phyloP scores from a whole-genome alignment of 805 yeast species.

The Metschnikowia santaceciliae region DNA sequence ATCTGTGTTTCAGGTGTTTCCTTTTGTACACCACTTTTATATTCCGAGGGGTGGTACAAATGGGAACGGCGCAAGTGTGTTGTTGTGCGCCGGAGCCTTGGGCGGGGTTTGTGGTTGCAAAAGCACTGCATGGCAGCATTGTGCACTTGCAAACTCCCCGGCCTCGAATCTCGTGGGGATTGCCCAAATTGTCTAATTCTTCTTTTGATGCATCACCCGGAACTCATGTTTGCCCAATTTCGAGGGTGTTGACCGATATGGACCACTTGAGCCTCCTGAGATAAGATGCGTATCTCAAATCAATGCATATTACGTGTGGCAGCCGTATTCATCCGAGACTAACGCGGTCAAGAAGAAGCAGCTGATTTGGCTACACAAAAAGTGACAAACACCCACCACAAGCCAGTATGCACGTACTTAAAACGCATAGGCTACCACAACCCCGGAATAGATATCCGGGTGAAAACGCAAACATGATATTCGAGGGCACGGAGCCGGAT shows the following conservation, averaged over 20 bases:
- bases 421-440: not conserved
- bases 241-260: not conserved
- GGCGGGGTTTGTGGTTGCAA: conserved; percentile 4
- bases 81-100: not conserved
- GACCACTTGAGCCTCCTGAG: not conserved
- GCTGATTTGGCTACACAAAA: not conserved
- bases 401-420: not conserved
- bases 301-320: not conserved
- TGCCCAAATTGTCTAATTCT: not conserved
- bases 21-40: not conserved
- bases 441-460: not conserved
- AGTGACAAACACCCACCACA: too few relatives aligned
- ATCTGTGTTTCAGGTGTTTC: not conserved
- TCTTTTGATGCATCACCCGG: not conserved
- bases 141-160: not conserved
- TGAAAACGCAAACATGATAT: not conserved
- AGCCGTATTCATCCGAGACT: conserved; percentile 4
- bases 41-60: not conserved
- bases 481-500: not conserved
- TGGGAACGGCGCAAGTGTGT: not conserved
- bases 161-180: not conserved
- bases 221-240: not conserved
- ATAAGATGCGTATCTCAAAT: conserved; percentile 2
- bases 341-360: not conserved
- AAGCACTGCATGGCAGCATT: not conserved